A percentile compares a stretch with the other conserved stretches of the same genome.
phyloP scores from a whole-genome alignment of 495 filamentous ascomycete genomes.

The Penicillium soppii region DNA sequence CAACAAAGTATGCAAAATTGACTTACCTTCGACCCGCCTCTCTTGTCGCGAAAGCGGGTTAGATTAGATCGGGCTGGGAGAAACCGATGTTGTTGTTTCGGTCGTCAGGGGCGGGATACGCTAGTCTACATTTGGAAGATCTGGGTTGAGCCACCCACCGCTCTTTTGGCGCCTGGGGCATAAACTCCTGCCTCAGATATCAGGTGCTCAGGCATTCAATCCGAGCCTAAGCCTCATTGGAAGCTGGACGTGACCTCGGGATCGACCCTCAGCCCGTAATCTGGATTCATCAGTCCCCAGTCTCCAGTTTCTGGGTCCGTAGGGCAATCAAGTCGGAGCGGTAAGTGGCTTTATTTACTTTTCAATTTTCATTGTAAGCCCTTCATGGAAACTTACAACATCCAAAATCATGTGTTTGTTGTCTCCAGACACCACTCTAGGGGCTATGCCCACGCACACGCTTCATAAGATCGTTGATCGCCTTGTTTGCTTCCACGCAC shows the following conservation, averaged over 20 bases:
- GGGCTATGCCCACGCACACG: constrained; percentile 45
- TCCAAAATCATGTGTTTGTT: not conserved
- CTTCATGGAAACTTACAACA: not conserved
- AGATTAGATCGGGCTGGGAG: constrained; percentile 25
- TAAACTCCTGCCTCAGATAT: not conserved
- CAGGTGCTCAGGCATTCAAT: not conserved
- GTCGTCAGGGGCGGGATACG: constrained; percentile 26
- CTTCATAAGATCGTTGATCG: constrained; percentile 21
- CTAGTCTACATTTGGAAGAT: constrained; percentile 20
- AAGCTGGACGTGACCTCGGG: constrained; percentile 4
- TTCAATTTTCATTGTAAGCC: not conserved
- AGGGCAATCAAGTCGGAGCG: constrained; percentile 10
- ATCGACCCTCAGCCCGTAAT: constrained; percentile 13
- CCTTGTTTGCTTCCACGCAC: constrained; percentile 47
- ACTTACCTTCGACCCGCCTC: constrained; percentile 2
- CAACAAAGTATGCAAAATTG: constrained; percentile 5
- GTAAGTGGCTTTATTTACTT: constrained; percentile 3
- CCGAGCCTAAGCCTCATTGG: not conserved
- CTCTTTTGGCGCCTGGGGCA: constrained; percentile 5
- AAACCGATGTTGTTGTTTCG: constrained; percentile 27
- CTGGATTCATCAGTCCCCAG: constrained; percentile 21
- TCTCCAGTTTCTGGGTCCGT: constrained; percentile 14
- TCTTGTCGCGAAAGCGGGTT: constrained; percentile 26
- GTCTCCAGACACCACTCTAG: constrained; percentile 7
- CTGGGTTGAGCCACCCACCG: constrained; percentile 6